A percentile compares a stretch with the other conserved stretches of the same genome.
Evolutionary conservation across 768 basidiomycete genomes (phyloP).

Genomic region (Podaxis pistillaris): DNA sequence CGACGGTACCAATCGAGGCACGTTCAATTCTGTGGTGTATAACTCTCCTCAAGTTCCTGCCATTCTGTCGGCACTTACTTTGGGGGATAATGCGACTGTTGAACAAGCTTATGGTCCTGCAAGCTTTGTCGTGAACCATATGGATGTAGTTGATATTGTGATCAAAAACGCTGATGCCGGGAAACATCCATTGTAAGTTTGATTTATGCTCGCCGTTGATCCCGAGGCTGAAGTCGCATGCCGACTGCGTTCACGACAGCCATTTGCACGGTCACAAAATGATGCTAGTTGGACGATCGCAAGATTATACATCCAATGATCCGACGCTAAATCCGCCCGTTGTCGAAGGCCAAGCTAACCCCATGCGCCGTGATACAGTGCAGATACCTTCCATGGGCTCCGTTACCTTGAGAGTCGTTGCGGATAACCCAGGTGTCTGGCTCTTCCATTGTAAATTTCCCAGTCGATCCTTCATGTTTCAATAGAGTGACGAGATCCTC

Average conservation of each 20-base stretch:
- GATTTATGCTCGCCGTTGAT: not conserved
- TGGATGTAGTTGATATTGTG: conserved; percentile 76
- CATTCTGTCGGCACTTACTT: conserved; percentile 70
- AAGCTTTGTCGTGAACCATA: conserved; percentile 72
- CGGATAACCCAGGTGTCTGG: conserved; percentile 94
- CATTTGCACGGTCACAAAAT: conserved; percentile 90
- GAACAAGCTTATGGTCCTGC: conserved; percentile 74
- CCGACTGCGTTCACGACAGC: conserved; percentile 37
- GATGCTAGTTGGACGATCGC: conserved; percentile 72
- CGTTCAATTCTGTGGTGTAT: conserved; percentile 70
- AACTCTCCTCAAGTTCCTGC: conserved; percentile 72
- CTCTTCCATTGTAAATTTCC: conserved; percentile 69
- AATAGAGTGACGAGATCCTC: not conserved
- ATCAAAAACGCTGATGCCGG: conserved; percentile 70
- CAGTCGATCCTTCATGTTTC: not conserved
- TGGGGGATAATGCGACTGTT: conserved; percentile 72
- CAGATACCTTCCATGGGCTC: conserved; percentile 67
- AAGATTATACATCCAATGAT: conserved; percentile 73
- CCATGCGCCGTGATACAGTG: conserved; percentile 89
- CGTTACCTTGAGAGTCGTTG: conserved; percentile 73
- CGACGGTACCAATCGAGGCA: conserved; percentile 84
- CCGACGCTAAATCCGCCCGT: conserved; percentile 78
- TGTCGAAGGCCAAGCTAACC: conserved; percentile 77
- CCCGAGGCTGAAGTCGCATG: not conserved
- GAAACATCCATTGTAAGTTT: conserved; percentile 80